A percentile compares a stretch with the other conserved stretches of the same genome.
Evolutionary conservation across 164 flowering plant genomes (phyloP).

Genomic region (Taxillus chinensis): DNA sequence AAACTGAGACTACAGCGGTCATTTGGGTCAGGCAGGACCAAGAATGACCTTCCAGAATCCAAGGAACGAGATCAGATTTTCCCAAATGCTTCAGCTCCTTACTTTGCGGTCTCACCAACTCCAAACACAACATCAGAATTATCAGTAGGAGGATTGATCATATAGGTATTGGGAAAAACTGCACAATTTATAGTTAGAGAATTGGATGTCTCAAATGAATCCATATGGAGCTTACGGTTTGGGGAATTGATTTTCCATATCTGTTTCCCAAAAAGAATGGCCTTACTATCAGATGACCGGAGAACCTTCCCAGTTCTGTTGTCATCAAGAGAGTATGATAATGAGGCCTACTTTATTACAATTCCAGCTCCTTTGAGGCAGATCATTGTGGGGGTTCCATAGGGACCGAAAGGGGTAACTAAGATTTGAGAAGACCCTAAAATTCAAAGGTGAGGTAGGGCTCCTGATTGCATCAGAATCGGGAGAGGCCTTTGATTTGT

Average conservation of each 20-base stretch:
- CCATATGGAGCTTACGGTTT: constrained; percentile 8
- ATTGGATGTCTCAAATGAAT: constrained; percentile 34
- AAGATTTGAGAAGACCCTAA: constrained; percentile 36
- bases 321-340: constrained; percentile 58
- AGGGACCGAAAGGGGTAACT: constrained; percentile 43
- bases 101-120: constrained; percentile 31
- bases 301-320: constrained; percentile 24
- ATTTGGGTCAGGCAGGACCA: constrained; percentile 17
- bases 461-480: constrained; percentile 75
- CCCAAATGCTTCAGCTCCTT: constrained; percentile 22
- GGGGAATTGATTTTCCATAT: constrained; percentile 27
- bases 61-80: constrained; percentile 33
- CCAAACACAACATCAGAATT: constrained; percentile 36
- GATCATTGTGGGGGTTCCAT: constrained; percentile 18
- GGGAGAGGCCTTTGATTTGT: constrained; percentile 30
- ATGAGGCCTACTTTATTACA: constrained; percentile 59
- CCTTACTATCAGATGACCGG: constrained; percentile 36
- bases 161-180: constrained; percentile 21
- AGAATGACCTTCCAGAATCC: constrained; percentile 29
- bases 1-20: constrained; percentile 12
- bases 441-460: constrained; percentile 81
- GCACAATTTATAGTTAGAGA: constrained; percentile 37
- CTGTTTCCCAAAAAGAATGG: constrained; percentile 47
- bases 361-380: constrained; percentile 49
- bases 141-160: constrained; percentile 14